Evolutionary conservation across 1,284 basidiomycete genomes (phyloP), one percentile per base, ranked within the genome.

Genomic region (Rhodotorula sp.): DNA sequence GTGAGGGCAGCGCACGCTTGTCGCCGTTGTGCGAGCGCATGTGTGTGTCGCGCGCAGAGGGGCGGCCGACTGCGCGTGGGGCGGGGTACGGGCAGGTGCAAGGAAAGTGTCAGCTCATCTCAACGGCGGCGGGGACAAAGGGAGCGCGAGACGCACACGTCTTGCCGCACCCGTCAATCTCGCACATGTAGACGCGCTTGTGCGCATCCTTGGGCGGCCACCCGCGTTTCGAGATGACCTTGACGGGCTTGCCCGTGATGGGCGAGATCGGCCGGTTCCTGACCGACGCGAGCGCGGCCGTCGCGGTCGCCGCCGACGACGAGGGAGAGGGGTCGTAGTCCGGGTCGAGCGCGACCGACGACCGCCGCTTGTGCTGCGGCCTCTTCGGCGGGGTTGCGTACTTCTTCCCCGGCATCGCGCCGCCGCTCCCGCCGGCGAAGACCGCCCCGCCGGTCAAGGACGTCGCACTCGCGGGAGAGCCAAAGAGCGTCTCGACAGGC

Each of bases 161-260:
- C 61, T 67, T 72, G n/a, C 41, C 56, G 25, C 73, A 75, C 1
- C 66, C 73, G 9, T 59, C 57, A 7, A 72, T 25, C 41, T 51
- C 32, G 54, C 73, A 75, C 19, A 2, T 3, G 27, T 66, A 73
- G 5, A 56, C 21, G 27, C 73, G 46, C 56, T 61, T 67, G 21
- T 37, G 51, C 7, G 50, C 53, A n/a, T 75, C 73, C 53, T 73
- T 72, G 25, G 73, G 73, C 32, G 73, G 73, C 63, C 66, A 75
- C 3, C 58, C 39, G 6, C 68, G 36, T 55, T 71, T 73, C 50
- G 70, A 44, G 50, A 73, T 70, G 12, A 46, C 29, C 57, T 69
- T 73, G 37, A 69, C 66, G 22, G 74, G 74, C 59, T 64, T 63
- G 32, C 74, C 74, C 37, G 74, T 75, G 46, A 75, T 69, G 25